Evolutionary conservation across 805 yeast genomes (phyloP).

Genomic region (Nakazawaea ernobii): DNA sequence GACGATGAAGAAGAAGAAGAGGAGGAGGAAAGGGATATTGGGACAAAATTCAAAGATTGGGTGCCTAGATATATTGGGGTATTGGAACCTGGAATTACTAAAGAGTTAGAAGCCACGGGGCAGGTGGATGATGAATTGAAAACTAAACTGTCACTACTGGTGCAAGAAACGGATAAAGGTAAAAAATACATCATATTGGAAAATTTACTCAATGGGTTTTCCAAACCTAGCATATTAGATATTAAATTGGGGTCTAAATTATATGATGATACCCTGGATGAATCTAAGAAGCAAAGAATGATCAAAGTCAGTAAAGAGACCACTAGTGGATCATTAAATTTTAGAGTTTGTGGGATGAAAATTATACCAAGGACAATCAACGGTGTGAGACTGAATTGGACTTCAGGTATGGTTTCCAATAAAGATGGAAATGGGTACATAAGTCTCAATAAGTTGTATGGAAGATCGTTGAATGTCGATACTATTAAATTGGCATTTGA

Average conservation of each 20-base stretch:
- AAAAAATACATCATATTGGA: slow-evolving; percentile 57
- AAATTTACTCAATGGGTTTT: slow-evolving; percentile 59
- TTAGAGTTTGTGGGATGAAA: slow-evolving; percentile 88
- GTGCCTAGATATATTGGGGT: slow-evolving; percentile 63
- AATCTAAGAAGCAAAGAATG: slow-evolving; percentile 59
- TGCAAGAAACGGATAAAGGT: neutral
- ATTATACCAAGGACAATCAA: slow-evolving; percentile 21
- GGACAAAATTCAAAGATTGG: slow-evolving; percentile 42
- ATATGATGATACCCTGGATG: slow-evolving; percentile 55
- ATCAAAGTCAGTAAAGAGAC: slow-evolving; percentile 59
- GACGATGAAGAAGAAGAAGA: slow-evolving; percentile 21
- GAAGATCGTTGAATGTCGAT: slow-evolving; percentile 47
- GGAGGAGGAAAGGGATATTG: slow-evolving; percentile 19
- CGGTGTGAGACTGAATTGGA: slow-evolving; percentile 12
- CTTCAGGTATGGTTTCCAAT: slow-evolving; percentile 13
- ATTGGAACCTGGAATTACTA: slow-evolving; percentile 39
- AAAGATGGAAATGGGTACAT: slow-evolving; percentile 39
- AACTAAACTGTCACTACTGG: slow-evolving; percentile 11
- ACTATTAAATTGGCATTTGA: slow-evolving; percentile 40
- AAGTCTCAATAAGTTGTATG: slow-evolving; percentile 61
- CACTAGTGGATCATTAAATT: slow-evolving; percentile 73
- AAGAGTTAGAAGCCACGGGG: slow-evolving; percentile 15
- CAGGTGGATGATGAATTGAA: slow-evolving; percentile 19
- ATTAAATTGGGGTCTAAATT: slow-evolving; percentile 73
- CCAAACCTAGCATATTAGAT: slow-evolving; percentile 70